Conservation (phyloP, 139 green algal species). For the Haematococcus sp. region DNA sequence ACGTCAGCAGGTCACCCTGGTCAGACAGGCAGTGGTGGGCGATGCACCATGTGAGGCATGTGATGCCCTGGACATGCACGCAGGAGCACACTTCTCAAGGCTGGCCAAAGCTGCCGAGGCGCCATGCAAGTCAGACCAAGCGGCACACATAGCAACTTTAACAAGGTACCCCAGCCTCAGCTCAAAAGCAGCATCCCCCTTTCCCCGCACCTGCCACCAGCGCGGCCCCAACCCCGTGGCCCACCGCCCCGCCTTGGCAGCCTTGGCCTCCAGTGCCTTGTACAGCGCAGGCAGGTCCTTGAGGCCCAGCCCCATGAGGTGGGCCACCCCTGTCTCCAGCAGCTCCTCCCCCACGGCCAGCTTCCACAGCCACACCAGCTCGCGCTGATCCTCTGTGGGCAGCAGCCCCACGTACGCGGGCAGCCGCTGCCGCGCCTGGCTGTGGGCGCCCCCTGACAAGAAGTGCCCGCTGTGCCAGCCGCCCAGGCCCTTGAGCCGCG, state of each 20-base stretch:
- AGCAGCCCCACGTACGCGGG: background rate
- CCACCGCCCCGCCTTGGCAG: background rate
- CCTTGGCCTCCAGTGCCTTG: constrained; percentile 12
- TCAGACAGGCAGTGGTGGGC: no score
- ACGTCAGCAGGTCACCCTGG: constrained; percentile 41
- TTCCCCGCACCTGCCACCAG: constrained; percentile 5
- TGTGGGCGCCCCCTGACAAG: background rate
- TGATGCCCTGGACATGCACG: no score
- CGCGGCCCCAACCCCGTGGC: background rate
- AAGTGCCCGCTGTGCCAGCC: background rate
- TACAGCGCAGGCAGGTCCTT: constrained; percentile 23
- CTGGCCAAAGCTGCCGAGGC: no score
- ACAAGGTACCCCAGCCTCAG: no score
- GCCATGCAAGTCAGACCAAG: no score
- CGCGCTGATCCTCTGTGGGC: constrained; percentile 6
- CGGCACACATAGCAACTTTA: no score
- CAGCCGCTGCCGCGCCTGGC: no score
- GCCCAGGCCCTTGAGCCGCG: no score
- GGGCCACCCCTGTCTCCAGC: constrained; percentile 31
- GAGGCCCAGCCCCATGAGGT: constrained; percentile 22
- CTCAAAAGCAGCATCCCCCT: no score
- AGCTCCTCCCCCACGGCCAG: constrained; percentile 42
- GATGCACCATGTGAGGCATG: no score
- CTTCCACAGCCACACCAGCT: constrained; percentile 24
- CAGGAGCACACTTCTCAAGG: constrained; percentile 1